phyloP scores from a whole-genome alignment of 768 basidiomycete genomes.

The Boletus reticuloceps region DNA sequence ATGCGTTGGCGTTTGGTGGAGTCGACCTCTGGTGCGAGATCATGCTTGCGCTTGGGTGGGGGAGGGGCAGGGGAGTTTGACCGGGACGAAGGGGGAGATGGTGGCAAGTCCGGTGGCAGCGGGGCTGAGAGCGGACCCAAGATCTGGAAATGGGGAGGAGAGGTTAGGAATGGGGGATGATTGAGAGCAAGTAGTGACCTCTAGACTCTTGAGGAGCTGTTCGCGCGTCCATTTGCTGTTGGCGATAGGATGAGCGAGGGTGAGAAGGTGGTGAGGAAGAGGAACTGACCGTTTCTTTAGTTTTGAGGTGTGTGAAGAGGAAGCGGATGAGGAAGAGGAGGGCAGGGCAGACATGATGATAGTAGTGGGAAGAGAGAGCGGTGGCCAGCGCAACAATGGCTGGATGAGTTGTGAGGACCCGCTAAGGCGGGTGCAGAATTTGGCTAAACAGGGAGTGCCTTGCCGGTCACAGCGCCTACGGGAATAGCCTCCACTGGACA shows the following conservation, averaged over 20 bases:
- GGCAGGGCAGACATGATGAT: constrained; percentile 33
- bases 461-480: constrained; percentile 37
- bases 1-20: constrained; percentile 34
- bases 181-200: constrained; percentile 30
- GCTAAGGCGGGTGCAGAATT: constrained; percentile 33
- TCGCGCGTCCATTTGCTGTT: constrained; percentile 34
- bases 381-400: constrained; percentile 44
- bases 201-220: constrained; percentile 39
- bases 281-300: constrained; percentile 35
- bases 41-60: constrained; percentile 39
- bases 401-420: constrained; percentile 32
- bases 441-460: constrained; percentile 35
- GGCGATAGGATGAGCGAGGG: constrained; percentile 27
- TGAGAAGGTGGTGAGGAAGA: constrained; percentile 5
- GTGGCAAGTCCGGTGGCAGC: constrained; percentile 44
- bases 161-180: constrained; percentile 17
- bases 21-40: constrained; percentile 23
- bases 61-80: constrained; percentile 38
- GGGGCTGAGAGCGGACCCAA: constrained; percentile 38
- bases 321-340: constrained; percentile 24
- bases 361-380: constrained; percentile 39
- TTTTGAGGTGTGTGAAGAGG: constrained; percentile 21
- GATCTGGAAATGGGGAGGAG: constrained; percentile 31
- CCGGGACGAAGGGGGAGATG: constrained; percentile 45
- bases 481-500: constrained; percentile 10